These are phyloP conservation scores for Umbelopsis ramanniana DNA, from an alignment of 192 early-diverging fungal genomes.

Conservation along the genomic window DNA sequence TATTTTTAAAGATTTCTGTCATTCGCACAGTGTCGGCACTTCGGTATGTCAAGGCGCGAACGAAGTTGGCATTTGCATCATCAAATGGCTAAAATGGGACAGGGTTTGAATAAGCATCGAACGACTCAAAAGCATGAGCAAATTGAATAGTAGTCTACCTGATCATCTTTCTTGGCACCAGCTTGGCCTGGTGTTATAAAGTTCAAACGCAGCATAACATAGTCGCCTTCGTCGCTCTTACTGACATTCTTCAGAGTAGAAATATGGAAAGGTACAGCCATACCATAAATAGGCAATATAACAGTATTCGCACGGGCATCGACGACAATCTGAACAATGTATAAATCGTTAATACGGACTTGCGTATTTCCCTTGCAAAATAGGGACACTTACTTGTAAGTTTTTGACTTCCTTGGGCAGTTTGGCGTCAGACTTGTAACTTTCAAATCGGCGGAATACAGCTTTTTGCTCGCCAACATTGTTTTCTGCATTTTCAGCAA, in stretches of 20 bases:
- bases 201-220: conserved; percentile 90
- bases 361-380: background rate
- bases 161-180: conserved; percentile 86
- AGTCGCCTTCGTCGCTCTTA: conserved; percentile 94
- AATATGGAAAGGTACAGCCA: conserved; percentile 98
- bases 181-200: conserved; percentile 94
- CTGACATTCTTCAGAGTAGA: conserved; percentile 92
- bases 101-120: background rate
- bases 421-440: conserved; percentile 89
- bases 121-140: background rate
- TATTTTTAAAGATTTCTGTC: conserved; percentile 83
- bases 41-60: conserved; percentile 91
- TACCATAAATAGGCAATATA: conserved; percentile 93
- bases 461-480: conserved; percentile 69
- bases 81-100: conserved; percentile 70
- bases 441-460: conserved; percentile 89
- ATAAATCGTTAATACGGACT: conserved; percentile 6
- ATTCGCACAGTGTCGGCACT: conserved; percentile 83
- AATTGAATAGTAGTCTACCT: conserved; percentile 39
- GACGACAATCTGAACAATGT: conserved; percentile 73
- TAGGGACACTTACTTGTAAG: conserved; percentile 55
- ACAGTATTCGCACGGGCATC: conserved; percentile 87
- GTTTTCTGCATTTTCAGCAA: conserved; percentile 64
- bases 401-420: conserved; percentile 82
- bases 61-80: conserved; percentile 86